Evolutionary conservation across 768 basidiomycete species (phyloP).

Genomic region (Lentinula detonsa): DNA sequence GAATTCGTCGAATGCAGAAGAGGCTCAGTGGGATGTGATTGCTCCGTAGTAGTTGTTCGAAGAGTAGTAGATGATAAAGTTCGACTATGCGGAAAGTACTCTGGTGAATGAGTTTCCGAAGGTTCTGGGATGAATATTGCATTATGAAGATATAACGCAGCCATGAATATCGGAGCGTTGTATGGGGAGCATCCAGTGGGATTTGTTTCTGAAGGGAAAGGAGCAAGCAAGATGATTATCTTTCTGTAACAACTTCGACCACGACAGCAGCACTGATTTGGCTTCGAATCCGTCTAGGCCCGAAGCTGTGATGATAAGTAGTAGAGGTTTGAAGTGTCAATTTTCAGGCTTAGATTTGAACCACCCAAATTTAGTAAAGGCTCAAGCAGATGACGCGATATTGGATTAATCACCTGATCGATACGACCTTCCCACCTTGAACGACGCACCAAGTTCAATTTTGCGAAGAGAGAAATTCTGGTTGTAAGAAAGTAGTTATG

Average conservation of each 20-base stretch:
- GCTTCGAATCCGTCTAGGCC: not conserved
- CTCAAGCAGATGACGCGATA: not conserved
- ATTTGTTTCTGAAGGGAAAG: not conserved
- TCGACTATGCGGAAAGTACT: conserved; percentile 3
- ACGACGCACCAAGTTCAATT: too few species aligned
- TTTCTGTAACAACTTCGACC: not conserved
- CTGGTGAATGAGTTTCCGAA: not conserved
- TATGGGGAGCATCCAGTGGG: not conserved
- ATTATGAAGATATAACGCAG: conserved; percentile 9
- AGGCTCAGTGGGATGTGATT: conserved; percentile 38
- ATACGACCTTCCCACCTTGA: not conserved
- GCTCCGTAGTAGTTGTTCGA: conserved; percentile 28
- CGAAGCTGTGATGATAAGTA: not conserved
- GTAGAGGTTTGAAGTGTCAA: not conserved
- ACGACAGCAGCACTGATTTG: not conserved
- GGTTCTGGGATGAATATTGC: conserved; percentile 7
- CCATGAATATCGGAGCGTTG: not conserved
- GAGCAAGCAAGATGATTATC: not conserved
- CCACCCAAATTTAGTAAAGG: not conserved
- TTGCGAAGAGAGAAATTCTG: too few species aligned
- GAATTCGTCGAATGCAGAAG: conserved; percentile 23
- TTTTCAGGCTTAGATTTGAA: not conserved
- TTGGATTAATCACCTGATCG: not conserved
- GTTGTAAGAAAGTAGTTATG: too few species aligned
- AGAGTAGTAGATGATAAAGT: conserved; percentile 32